Evolutionary conservation across 2,329 filamentous ascomycete genomes (phyloP).

Genomic region (Davidsoniella eucalypti): DNA sequence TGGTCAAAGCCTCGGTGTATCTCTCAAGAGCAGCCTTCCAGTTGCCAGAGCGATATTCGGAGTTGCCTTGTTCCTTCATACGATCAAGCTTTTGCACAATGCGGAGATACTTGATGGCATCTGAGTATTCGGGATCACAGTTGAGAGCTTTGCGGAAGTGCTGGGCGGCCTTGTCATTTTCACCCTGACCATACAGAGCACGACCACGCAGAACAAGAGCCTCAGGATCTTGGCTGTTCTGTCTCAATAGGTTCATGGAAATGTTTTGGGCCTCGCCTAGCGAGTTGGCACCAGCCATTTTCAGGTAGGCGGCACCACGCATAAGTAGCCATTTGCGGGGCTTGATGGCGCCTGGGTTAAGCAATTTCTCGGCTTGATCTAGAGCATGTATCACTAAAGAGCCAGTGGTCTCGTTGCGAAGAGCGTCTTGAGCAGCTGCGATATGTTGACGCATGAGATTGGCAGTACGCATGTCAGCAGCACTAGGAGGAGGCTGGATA

Average conservation of each 20-base stretch:
- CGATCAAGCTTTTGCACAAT: constrained; percentile 83
- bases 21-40: constrained; percentile 70
- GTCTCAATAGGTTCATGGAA: constrained; percentile 69
- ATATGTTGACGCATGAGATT: constrained; percentile 74
- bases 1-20: constrained; percentile 65
- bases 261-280: constrained; percentile 85
- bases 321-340: constrained; percentile 90
- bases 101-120: constrained; percentile 74
- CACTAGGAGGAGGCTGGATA: constrained; percentile 64
- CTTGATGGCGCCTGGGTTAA: constrained; percentile 58
- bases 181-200: constrained; percentile 76
- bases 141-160: constrained; percentile 80
- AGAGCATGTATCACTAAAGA: constrained; percentile 88
- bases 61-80: constrained; percentile 88
- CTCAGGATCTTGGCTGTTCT: constrained; percentile 84
- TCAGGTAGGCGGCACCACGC: constrained; percentile 79
- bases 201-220: constrained; percentile 79
- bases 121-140: constrained; percentile 81
- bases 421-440: constrained; percentile 58
- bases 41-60: constrained; percentile 69
- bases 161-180: constrained; percentile 87
- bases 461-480: constrained; percentile 72
- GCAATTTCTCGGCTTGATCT: constrained; percentile 70
- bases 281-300: constrained; percentile 80
- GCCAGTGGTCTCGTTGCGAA: constrained; percentile 58